Evolutionary conservation across 2,329 filamentous ascomycete species (phyloP).

Genomic region (Zymoseptoria crescenta): DNA sequence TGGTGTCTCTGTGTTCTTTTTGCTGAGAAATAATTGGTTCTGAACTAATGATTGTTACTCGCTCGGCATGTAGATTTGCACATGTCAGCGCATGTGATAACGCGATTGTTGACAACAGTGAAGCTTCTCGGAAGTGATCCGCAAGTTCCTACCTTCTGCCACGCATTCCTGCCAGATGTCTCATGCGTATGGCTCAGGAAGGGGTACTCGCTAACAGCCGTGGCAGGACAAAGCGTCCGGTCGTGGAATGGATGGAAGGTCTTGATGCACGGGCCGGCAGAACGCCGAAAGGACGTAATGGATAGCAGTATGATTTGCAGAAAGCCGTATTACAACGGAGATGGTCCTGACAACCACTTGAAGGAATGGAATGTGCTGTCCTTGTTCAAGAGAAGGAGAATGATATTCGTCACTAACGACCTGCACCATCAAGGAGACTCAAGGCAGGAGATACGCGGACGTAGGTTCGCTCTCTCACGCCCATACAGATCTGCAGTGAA

Average conservation of each 20-base stretch:
- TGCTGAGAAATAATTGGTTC: not conserved
- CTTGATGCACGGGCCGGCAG: not conserved
- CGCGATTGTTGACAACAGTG: not conserved
- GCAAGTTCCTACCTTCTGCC: not conserved
- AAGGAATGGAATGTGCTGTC: not conserved
- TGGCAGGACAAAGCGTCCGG: not conserved
- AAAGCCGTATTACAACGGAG: not conserved
- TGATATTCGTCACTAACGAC: conserved; percentile 44
- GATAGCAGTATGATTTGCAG: not conserved
- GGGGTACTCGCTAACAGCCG: not conserved
- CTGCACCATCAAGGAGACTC: conserved; percentile 41
- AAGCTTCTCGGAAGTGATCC: not conserved
- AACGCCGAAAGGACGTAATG: not conserved
- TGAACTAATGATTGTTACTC: not conserved
- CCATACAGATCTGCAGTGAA: conserved; percentile 37
- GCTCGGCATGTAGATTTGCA: not conserved
- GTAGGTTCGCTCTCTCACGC: conserved; percentile 39
- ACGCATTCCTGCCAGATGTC: not conserved
- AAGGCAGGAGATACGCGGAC: conserved; percentile 47
- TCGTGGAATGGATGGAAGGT: not conserved
- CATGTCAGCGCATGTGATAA: not conserved
- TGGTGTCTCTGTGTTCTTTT: not conserved
- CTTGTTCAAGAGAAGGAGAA: not conserved
- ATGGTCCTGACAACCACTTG: not conserved
- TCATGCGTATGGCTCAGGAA: not conserved